Base-by-base conservation (phyloP, 208 protist species). In the Trypanosoma caninum region DNA sequence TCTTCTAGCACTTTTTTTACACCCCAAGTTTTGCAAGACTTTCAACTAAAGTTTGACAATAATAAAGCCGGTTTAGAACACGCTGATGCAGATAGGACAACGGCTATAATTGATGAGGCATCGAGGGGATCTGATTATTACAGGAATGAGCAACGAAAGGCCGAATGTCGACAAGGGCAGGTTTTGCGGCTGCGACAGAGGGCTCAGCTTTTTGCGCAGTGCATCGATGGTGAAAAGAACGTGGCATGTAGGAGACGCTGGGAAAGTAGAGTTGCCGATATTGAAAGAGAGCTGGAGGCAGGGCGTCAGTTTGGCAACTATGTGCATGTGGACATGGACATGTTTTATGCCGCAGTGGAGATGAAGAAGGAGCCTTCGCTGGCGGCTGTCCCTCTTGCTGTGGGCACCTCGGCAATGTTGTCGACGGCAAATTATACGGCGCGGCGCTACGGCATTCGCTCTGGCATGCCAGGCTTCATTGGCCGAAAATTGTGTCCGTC, bases 381-480 rank as follows among this genome's bases (percentile, higher is more conserved):
- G 33, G 69, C 71, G n/a, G 73, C 64, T 35, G 82, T 96, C 16
- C 97, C 97, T 2, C 94, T 99, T 38, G 97, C 89, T 23, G 94
- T 99, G 1, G 97, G 97, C 38, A 80, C 83, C 41, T 70, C 76
- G 59, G 66, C 76, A 41, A 99, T 98, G 97, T 79, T 99, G 7
- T 86, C 74, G 25, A 99, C 97, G n/a, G 87, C 91, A 0, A 98
- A 97, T 78, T 99, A 99, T 74, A 84, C 93, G 40, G 97, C 97
- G 13, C 78, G 97, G 22, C 78, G 96, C 74, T 98, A 91, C 76
- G 97, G 97, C 28, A 95, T 99, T 25, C 88, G 97, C 34, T 87
- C 84, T 20, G 97, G 95, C 9, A 99, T 99, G 97, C 94, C 96
- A 0, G 96, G 96, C 20, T 98, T 96, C 74, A 97, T 98, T 61